These are phyloP conservation scores for Micractinium conductrix DNA, from an alignment of 139 green algal species.

Conservation along the genomic window DNA sequence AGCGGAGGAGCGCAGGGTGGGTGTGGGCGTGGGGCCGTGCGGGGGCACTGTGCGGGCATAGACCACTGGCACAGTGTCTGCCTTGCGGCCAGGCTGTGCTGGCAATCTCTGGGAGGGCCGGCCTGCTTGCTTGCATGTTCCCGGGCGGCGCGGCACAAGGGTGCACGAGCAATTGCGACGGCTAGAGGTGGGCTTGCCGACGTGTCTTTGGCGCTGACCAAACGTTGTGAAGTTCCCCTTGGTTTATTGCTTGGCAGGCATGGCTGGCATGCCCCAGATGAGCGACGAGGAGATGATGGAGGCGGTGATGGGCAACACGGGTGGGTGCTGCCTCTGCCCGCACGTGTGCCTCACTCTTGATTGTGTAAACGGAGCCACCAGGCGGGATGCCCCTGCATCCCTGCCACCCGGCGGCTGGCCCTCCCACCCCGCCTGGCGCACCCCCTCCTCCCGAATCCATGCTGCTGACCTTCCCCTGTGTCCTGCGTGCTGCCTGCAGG, in stretches of 20 bases:
- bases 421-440: background rate
- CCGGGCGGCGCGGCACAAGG: too few species aligned
- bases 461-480: background rate
- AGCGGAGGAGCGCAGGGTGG: slow-evolving; percentile 44
- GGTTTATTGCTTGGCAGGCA: too few species aligned
- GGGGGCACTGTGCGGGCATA: background rate
- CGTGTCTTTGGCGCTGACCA: too few species aligned
- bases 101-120: too few species aligned
- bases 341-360: too few species aligned
- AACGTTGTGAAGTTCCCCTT: too few species aligned
- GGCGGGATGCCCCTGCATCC: background rate
- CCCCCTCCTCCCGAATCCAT: too few species aligned
- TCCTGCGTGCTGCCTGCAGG: slow-evolving; percentile 15
- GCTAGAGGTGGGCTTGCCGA: too few species aligned
- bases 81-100: background rate
- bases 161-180: too few species aligned
- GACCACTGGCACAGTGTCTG: too few species aligned
- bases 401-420: background rate
- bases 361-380: too few species aligned
- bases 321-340: too few species aligned
- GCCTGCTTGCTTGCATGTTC: background rate
- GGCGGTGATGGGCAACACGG: slow-evolving; percentile 50
- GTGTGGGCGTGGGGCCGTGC: background rate
- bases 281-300: slow-evolving; percentile 71
- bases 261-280: slow-evolving; percentile 65